A percentile compares a stretch with the other conserved stretches of the same genome.
phyloP scores from a whole-genome alignment of 371 early-diverging fungal species.

The Mortierella sp. region DNA sequence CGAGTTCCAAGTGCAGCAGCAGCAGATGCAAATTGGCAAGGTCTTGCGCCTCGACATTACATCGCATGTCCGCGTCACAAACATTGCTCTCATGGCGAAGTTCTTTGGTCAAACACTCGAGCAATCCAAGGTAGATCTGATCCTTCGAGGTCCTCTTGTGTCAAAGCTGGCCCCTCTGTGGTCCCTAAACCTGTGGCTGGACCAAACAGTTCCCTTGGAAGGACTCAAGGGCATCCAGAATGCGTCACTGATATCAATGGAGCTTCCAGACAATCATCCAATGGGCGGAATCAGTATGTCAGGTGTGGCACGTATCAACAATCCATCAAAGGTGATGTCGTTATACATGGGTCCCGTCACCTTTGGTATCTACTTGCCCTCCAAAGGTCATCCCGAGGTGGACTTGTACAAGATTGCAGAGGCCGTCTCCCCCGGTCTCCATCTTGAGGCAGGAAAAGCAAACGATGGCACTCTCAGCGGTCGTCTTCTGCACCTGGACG shows the following conservation, averaged over 20 bases:
- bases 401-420: constrained; percentile 47
- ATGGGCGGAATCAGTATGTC: constrained; percentile 44
- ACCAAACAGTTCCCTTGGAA: constrained; percentile 22
- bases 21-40: constrained; percentile 38
- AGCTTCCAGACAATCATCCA: constrained; percentile 39
- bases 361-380: constrained; percentile 46
- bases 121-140: constrained; percentile 21
- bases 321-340: constrained; percentile 38
- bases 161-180: constrained; percentile 34
- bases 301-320: constrained; percentile 35
- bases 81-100: constrained; percentile 35
- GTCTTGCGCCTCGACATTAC: constrained; percentile 24
- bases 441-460: constrained; percentile 26
- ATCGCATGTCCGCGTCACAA: constrained; percentile 38
- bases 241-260: constrained; percentile 37
- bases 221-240: constrained; percentile 45
- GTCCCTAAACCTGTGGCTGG: constrained; percentile 31
- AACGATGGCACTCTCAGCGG: constrained; percentile 26
- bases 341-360: constrained; percentile 35
- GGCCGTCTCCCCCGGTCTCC: constrained; percentile 19
- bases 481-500: constrained; percentile 48
- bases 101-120: constrained; percentile 31
- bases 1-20: constrained; percentile 27
- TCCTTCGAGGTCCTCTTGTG: constrained; percentile 25
- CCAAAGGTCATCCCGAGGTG: constrained; percentile 26